Base-by-base conservation (phyloP, 768 basidiomycete genomes). In the Mycena amicta region DNA sequence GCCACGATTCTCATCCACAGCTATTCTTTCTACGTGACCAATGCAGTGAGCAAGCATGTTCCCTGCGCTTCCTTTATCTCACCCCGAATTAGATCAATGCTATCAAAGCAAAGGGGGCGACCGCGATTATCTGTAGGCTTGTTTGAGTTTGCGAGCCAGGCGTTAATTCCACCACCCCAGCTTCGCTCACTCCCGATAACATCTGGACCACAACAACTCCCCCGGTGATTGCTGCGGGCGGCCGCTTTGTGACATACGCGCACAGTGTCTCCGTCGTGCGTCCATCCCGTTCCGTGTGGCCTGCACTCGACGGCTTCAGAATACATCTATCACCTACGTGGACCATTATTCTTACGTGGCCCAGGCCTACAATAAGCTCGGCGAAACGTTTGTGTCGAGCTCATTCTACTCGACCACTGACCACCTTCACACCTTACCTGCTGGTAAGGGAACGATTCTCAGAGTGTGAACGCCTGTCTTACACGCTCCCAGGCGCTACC, bases 401-500 rank as follows among this genome's bases (percentile, higher is more conserved):
- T n/a, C n/a, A n/a, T 77, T 66, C 57, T 76, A 69, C 60, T 27
- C 25, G 25, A 73, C 73, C 15, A 68, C 66, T 29, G 75, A 77
- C 52, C 75, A 77, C 54, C 69, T 71, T 5, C 75, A 77, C 50
- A 77, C 74, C 2, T 70, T 40, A 16, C 25, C 67, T 6, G 65
- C 8, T 45, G 22, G n/a, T n/a, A n/a, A n/a, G n/a, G n/a, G n/a
- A n/a, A n/a, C n/a, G n/a, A n/a, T n/a, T n/a, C n/a, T n/a, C n/a
- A n/a, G n/a, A n/a, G n/a, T n/a, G n/a, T n/a, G n/a, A n/a, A n/a
- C n/a, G n/a, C n/a, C n/a, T n/a, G n/a, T n/a, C n/a, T n/a, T n/a
- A n/a, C n/a, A n/a, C n/a, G n/a, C n/a, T n/a, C n/a, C n/a, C 70
- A 8, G 75, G 75, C 27, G 75, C 75, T 13, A 63, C 69, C 26